Evolutionary conservation across 2,329 filamentous ascomycete genomes (phyloP).

Genomic region (Dothistroma pini): DNA sequence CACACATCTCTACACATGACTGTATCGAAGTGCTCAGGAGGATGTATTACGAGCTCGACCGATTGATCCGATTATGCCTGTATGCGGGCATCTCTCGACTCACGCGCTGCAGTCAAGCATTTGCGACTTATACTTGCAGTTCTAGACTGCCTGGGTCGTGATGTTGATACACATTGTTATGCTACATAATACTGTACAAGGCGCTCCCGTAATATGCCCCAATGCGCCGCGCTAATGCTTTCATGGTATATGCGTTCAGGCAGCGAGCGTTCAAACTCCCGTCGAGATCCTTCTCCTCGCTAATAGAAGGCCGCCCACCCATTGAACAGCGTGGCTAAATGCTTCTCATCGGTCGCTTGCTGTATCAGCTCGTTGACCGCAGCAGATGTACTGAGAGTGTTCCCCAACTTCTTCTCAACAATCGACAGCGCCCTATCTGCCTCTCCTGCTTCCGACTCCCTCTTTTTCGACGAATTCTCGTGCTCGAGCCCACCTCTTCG

Average conservation of each 20-base stretch:
- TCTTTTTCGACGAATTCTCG: conserved; percentile 38
- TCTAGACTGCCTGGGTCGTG: not conserved
- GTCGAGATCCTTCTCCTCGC: not conserved
- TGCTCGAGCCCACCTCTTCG: conserved; percentile 36
- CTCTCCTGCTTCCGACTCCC: conserved; percentile 62
- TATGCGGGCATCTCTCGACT: too few species aligned
- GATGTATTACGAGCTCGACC: too few species aligned
- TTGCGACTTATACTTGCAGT: not conserved
- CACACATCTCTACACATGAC: not conserved
- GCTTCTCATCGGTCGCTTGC: conserved; percentile 87
- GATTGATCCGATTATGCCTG: too few species aligned
- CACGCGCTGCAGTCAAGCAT: too few species aligned
- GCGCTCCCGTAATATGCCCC: not conserved
- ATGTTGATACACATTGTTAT: not conserved
- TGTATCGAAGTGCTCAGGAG: too few species aligned
- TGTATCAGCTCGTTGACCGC: conserved; percentile 98
- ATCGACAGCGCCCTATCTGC: conserved; percentile 88
- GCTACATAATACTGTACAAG: conserved; percentile 1
- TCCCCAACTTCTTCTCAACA: conserved; percentile 92
- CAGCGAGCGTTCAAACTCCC: not conserved
- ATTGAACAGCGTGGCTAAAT: conserved; percentile 79
- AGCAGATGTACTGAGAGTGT: conserved; percentile 87
- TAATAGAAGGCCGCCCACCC: conserved; percentile 35
- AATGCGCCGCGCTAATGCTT: not conserved
- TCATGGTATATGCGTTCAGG: not conserved